These are phyloP conservation scores for Trichoderma parareesei DNA, from an alignment of 495 filamentous ascomycete species.

Conservation along the genomic window DNA sequence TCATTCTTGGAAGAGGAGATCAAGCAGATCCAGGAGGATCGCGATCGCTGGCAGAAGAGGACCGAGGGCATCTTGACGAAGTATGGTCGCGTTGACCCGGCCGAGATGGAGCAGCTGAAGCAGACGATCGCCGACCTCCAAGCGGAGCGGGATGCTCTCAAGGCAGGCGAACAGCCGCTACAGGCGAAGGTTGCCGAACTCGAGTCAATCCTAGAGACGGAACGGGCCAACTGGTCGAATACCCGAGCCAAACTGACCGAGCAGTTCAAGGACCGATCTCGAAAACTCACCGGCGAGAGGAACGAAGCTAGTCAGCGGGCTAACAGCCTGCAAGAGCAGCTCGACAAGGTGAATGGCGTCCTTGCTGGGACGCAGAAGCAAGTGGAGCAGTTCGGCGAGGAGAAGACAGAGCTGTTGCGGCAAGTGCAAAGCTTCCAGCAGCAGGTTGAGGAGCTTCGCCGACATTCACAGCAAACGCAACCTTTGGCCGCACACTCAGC, in stretches of 20 bases:
- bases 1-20: conserved; percentile 78
- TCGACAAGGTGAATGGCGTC: conserved; percentile 30
- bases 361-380: conserved; percentile 29
- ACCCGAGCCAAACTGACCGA: conserved; percentile 33
- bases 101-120: conserved; percentile 80
- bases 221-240: conserved; percentile 35
- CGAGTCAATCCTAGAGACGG: conserved; percentile 34
- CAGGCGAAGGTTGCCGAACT: conserved; percentile 44
- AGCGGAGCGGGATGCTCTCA: conserved; percentile 61
- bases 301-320: conserved; percentile 35
- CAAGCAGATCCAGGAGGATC: conserved; percentile 73
- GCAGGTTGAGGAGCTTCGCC: conserved; percentile 27
- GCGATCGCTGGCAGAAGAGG: conserved; percentile 86
- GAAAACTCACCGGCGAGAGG: conserved; percentile 30
- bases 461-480: conserved; percentile 20
- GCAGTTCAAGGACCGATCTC: conserved; percentile 42
- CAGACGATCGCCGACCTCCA: conserved; percentile 52
- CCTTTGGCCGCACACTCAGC: conserved; percentile 10
- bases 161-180: conserved; percentile 49
- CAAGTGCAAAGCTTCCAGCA: conserved; percentile 27
- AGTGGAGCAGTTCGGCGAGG: conserved; percentile 30
- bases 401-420: conserved; percentile 12
- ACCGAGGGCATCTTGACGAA: conserved; percentile 91
- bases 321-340: conserved; percentile 24
- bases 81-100: conserved; percentile 89